Percentiles rank a stretch among this genome's conserved stretches.
Conservation (phyloP, 2,329 filamentous ascomycete species). For the Pestalotiopsis fici region DNA sequence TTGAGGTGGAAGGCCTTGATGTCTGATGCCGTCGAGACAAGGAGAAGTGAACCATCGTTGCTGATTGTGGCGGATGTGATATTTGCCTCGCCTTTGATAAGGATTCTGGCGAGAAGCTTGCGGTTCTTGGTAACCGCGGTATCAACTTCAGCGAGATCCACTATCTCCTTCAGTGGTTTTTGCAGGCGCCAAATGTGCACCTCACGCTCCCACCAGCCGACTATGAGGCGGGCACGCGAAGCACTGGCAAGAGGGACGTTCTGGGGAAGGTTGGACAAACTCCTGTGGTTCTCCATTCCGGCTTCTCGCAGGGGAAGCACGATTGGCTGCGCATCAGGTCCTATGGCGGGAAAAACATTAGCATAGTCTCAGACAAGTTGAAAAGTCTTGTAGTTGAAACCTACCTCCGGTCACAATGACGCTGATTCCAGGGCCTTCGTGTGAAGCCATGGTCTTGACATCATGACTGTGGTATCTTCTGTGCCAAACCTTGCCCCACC, state of each 20-base stretch:
- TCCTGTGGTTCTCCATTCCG: conserved; percentile 78
- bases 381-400: conserved; percentile 20
- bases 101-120: conserved; percentile 69
- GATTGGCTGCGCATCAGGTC: conserved; percentile 82
- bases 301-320: conserved; percentile 78
- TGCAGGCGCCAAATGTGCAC: conserved; percentile 76
- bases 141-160: conserved; percentile 40
- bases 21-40: conserved; percentile 73
- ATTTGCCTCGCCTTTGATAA: conserved; percentile 75
- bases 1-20: conserved; percentile 77
- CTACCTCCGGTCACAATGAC: conserved; percentile 89
- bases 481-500: conserved; percentile 87
- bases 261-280: conserved; percentile 83
- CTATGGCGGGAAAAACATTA: conserved; percentile 57
- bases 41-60: conserved; percentile 69
- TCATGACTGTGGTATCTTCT: conserved; percentile 89
- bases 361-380: conserved; percentile 16
- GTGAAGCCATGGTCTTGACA: conserved; percentile 91
- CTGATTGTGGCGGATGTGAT: conserved; percentile 77
- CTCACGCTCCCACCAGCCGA: conserved; percentile 92
- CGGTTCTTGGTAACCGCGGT: conserved; percentile 52
- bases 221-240: conserved; percentile 70
- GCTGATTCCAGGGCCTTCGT: conserved; percentile 81
- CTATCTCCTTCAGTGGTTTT: conserved; percentile 46
- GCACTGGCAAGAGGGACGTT: conserved; percentile 73